Conservation (phyloP, 169 alveolate species). For the Theileria orientalis region DNA sequence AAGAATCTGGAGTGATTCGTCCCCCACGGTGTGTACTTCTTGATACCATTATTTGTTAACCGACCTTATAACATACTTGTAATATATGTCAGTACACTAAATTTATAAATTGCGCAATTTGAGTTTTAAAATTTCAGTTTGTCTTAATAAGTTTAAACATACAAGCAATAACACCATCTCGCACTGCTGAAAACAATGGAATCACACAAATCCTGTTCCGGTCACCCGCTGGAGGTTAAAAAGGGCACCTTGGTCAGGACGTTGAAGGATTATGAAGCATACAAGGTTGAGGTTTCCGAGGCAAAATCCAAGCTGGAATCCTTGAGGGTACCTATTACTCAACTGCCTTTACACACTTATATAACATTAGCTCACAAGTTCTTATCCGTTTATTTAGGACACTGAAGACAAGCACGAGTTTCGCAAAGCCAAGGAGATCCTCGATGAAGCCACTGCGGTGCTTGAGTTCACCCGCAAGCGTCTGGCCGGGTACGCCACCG, state of each 20-base stretch:
- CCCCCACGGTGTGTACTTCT: neutral
- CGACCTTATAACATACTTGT: neutral
- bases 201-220: neutral
- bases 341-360: too few relatives aligned
- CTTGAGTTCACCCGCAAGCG: constrained; percentile 11
- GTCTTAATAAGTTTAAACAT: neutral
- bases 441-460: constrained; percentile 10
- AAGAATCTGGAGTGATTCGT: constrained; percentile 16
- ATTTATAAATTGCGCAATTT: neutral
- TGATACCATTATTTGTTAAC: neutral
- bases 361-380: neutral
- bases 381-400: constrained; percentile 3
- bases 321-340: constrained; percentile 13
- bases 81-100: neutral
- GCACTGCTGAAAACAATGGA: neutral
- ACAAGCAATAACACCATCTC: neutral
- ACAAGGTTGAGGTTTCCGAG: constrained; percentile 12
- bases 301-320: constrained; percentile 18
- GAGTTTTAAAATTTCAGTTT: too few relatives aligned
- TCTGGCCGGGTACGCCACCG: neutral
- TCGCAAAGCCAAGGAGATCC: neutral
- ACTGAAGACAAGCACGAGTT: constrained; percentile 25
- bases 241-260: constrained; percentile 14
- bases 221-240: constrained; percentile 7
- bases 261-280: constrained; percentile 18